These are phyloP conservation scores for Rutstroemia sp. DNA, from an alignment of 2,329 filamentous ascomycete species.

Conservation along the genomic window DNA sequence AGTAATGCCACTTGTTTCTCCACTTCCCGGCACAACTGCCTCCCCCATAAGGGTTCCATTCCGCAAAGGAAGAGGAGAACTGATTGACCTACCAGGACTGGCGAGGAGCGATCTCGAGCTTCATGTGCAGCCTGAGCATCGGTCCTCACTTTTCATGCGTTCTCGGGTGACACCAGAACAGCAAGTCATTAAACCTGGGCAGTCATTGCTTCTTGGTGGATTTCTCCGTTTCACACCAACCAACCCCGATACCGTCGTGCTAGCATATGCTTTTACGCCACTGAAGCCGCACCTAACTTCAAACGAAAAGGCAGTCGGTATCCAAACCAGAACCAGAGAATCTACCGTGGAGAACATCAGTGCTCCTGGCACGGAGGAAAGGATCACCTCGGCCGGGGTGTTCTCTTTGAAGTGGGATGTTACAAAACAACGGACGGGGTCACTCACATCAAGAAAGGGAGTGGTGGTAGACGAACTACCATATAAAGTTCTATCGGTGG, in stretches of 20 bases:
- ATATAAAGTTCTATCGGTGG: slow-evolving; percentile 71
- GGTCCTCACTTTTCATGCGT: slow-evolving; percentile 69
- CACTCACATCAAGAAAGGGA: slow-evolving; percentile 56
- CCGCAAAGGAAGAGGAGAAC: slow-evolving; percentile 75
- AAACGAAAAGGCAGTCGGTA: slow-evolving; percentile 70
- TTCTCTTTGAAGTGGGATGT: slow-evolving; percentile 76
- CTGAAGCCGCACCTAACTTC: slow-evolving; percentile 63
- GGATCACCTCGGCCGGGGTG: slow-evolving; percentile 62
- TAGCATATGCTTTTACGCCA: slow-evolving; percentile 83
- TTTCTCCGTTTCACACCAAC: slow-evolving; percentile 80
- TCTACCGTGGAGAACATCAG: slow-evolving; percentile 58
- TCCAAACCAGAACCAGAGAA: slow-evolving; percentile 58
- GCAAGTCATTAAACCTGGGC: slow-evolving; percentile 61
- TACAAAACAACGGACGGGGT: slow-evolving; percentile 70
- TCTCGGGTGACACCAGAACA: slow-evolving; percentile 67
- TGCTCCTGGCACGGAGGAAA: slow-evolving; percentile 46
- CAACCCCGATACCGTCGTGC: slow-evolving; percentile 54
- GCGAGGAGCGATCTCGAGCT: slow-evolving; percentile 65
- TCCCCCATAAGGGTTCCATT: slow-evolving; percentile 92
- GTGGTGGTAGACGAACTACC: slow-evolving; percentile 63
- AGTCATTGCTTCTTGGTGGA: slow-evolving; percentile 78
- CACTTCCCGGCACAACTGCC: slow-evolving; percentile 86
- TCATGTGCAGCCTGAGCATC: slow-evolving; percentile 60
- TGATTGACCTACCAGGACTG: slow-evolving; percentile 88
- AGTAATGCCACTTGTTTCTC: slow-evolving; percentile 77